A percentile compares a stretch with the other conserved stretches of the same genome.
Evolutionary conservation across 2,329 filamentous ascomycete species (phyloP).

Genomic region (Apiospora arundinis): DNA sequence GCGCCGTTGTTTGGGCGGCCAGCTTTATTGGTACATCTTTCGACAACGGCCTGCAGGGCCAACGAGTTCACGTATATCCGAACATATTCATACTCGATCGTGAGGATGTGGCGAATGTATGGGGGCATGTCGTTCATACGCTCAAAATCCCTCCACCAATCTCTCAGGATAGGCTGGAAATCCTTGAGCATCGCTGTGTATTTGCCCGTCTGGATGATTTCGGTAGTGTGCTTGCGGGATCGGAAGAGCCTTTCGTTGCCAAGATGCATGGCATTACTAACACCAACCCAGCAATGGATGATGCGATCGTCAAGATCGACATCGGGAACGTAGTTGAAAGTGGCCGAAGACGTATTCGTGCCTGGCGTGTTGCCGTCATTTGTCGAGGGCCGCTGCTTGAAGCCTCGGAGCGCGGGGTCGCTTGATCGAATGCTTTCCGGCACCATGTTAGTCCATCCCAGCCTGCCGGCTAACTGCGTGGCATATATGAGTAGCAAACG

Average conservation of each 20-base stretch:
- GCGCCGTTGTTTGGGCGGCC: constrained; percentile 49
- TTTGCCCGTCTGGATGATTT: constrained; percentile 83
- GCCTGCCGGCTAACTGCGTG: constrained; percentile 88
- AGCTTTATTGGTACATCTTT: constrained; percentile 83
- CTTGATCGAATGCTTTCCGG: constrained; percentile 68
- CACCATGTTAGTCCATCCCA: constrained; percentile 94
- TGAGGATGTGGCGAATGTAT: constrained; percentile 77
- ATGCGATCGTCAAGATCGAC: constrained; percentile 72
- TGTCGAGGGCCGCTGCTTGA: constrained; percentile 53
- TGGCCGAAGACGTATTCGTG: constrained; percentile 62
- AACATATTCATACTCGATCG: constrained; percentile 95
- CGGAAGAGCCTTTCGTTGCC: constrained; percentile 89
- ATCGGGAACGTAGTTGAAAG: constrained; percentile 71
- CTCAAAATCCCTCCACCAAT: constrained; percentile 86
- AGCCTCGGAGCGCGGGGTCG: constrained; percentile 58
- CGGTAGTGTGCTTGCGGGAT: constrained; percentile 84
- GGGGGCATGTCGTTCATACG: constrained; percentile 68
- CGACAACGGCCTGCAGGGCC: constrained; percentile 91
- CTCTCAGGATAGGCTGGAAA: constrained; percentile 77
- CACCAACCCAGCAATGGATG: constrained; percentile 90
- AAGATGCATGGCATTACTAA: constrained; percentile 90
- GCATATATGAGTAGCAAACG: constrained; percentile 89
- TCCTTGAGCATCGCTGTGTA: constrained; percentile 83
- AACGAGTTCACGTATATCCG: constrained; percentile 94
- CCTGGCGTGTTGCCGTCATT: constrained; percentile 65